A percentile compares a stretch with the other conserved stretches of the same genome.
Conservation (phyloP, 23 red algal species). For the Cyanidioschyzon merolae region DNA sequence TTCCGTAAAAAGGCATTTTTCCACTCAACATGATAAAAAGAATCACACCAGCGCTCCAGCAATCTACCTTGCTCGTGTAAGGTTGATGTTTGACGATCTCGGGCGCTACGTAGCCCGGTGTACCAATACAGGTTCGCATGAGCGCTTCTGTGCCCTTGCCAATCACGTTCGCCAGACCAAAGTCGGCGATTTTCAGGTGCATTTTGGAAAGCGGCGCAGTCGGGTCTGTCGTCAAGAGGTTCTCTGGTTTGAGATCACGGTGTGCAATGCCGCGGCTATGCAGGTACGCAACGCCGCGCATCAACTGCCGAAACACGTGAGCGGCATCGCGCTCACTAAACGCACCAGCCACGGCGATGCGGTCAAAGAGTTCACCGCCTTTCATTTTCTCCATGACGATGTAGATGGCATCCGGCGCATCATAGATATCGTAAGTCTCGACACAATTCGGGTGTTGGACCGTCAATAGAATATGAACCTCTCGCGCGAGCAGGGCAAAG, state of each 20-base stretch:
- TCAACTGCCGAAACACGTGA: slow-evolving; percentile 63
- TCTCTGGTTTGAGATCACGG: slow-evolving; percentile 90
- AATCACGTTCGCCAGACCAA: slow-evolving; percentile 88
- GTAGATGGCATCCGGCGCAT: slow-evolving; percentile 41
- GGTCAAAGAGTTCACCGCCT: slow-evolving; percentile 84
- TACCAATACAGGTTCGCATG: slow-evolving; percentile 74
- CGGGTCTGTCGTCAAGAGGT: slow-evolving; percentile 38
- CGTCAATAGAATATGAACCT: slow-evolving; percentile 79
- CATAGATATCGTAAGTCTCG: slow-evolving; percentile 75
- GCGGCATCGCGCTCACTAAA: slow-evolving; percentile 56
- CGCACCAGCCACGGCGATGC: slow-evolving; percentile 52
- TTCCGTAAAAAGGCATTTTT: slow-evolving; percentile 97
- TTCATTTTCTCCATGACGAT: slow-evolving; percentile 83
- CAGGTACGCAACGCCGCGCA: slow-evolving; percentile 61
- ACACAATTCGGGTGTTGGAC: slow-evolving; percentile 65
- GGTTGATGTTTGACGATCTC: slow-evolving; percentile 69
- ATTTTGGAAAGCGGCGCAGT: slow-evolving; percentile 12
- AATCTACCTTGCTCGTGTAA: slow-evolving; percentile 69
- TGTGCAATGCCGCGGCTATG: slow-evolving; percentile 75
- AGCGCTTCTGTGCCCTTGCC: slow-evolving; percentile 43
- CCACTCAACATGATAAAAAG: slow-evolving; percentile 92
- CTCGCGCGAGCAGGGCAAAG: slow-evolving; percentile 58
- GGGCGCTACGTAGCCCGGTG: slow-evolving; percentile 88
- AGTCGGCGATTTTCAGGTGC: slow-evolving; percentile 81
- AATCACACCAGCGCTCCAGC: slow-evolving; percentile 87